Base-by-base conservation (phyloP, 2,329 filamentous ascomycete species). In the Sarocladiaceae sp. region DNA sequence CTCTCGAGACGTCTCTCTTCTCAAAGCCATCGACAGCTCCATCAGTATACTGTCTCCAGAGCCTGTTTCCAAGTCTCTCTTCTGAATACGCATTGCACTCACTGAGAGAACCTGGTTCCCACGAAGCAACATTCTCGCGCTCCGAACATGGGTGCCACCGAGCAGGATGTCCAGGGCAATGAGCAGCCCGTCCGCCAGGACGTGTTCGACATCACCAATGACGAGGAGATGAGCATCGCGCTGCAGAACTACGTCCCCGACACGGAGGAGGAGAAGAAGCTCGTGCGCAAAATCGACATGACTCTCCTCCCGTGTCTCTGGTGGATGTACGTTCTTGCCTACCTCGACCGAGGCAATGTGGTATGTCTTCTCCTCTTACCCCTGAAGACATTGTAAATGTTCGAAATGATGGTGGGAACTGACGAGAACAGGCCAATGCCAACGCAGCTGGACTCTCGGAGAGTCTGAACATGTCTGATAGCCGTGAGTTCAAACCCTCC, bases 271-370 rank as follows among this genome's bases (percentile, higher is more conserved):
- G 46, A 47, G 43, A 67, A 64, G 47, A 62, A 57, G 37, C 58
- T 72, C 1, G 47, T 72, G 46, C 57, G 65, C 50, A 66, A 68
- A 55, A 51, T 68, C 47, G 62, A 72, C 56, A 61, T 67, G 61
- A 58, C 63, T 55, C 63, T 75, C 20, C 68, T 74, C 24, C 71
- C 71, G 1, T 67, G 72, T 52, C 64, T 74, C 47, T 66, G 34
- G 46, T 41, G 43, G 33, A 45, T 46, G 46, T 48, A 47, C 33
- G 31, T 47, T 21, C 46, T 46, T 5, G 46, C 43, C 15, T 46
- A 47, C n/a, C 16, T 47, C 20, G 46, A 47, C 35, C 29, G 43
- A 10, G 33, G 33, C n/a, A 47, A 47, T 27, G 29, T 46, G 15
- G 43, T 45, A 26, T 40, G 43, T n/a, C n/a, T n/a, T n/a, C n/a